Base-by-base conservation (phyloP, 2,329 filamentous ascomycete species). In the Zasmidium angulare region DNA sequence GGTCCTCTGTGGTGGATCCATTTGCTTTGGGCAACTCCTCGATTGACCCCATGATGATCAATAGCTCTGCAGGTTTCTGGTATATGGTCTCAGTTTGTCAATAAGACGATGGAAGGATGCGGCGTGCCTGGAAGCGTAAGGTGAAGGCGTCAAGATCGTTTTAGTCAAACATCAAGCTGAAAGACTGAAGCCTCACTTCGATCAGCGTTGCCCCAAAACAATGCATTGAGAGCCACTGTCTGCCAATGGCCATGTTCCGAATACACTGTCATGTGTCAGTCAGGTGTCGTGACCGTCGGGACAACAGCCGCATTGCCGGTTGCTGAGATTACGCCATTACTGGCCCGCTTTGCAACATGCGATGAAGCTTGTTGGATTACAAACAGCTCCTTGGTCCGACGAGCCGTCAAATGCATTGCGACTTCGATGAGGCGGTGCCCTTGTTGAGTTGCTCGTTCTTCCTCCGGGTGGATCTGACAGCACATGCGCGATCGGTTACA, bases 41-140 rank as follows among this genome's bases (percentile, higher is more conserved):
- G 29, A 60, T 55, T 20, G 55, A 60, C 3, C 55, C 63, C 63
- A 64, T 64, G 4, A 14, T 57, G 14, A 17, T n/a, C n/a, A n/a
- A n/a, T n/a, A n/a, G n/a, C n/a, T n/a, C 36, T 29, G 26, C 26
- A 6, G 26, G 11, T 29, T 6, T 29, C 26, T 11, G 26, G 11
- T 6, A 11, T 6, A 11, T 29, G 26, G 26, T 11, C 6, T 6
- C 4, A 11, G 4, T 11, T 29, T 29, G 11, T 29, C 26, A 11
- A 29, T 29, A 11, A 29, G 26, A 29, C 26, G 4, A 11, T 29
- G 4, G 26, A 4, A 29, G 26, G 26, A 29, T 29, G 6, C 26
- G 26, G 26, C 26, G 26, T 6, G 26, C 4, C 26, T 11, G 11
- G 26, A 29, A 29, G 26, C 11, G 26, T 29, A 29, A n/a, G n/a